phyloP scores from a whole-genome alignment of 2,329 filamentous ascomycete genomes.

The Fusarium floridanum region DNA sequence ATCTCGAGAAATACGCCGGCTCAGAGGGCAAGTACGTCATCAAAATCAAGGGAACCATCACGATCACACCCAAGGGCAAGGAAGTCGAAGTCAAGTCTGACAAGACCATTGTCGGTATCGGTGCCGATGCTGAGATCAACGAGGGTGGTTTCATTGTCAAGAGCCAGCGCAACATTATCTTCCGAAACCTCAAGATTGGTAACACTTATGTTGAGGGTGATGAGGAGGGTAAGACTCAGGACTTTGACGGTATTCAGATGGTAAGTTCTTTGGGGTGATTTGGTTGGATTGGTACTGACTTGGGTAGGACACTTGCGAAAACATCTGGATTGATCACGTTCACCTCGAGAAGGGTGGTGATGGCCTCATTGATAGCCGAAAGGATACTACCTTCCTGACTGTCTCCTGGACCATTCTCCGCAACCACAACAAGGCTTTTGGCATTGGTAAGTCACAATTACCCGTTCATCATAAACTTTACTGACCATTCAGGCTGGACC shows the following conservation, averaged over 20 bases:
- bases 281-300: background rate
- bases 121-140: constrained; percentile 39
- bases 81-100: constrained; percentile 40
- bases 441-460: constrained; percentile 37
- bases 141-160: constrained; percentile 40
- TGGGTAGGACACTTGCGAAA: constrained; percentile 30
- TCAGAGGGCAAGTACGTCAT: constrained; percentile 41
- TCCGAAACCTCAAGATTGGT: constrained; percentile 43
- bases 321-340: constrained; percentile 47
- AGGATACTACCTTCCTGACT: constrained; percentile 44
- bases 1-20: constrained; percentile 41
- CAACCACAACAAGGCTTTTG: constrained; percentile 45
- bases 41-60: constrained; percentile 42
- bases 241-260: constrained; percentile 44
- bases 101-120: constrained; percentile 46
- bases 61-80: constrained; percentile 37
- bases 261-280: background rate
- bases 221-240: constrained; percentile 42
- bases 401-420: constrained; percentile 44
- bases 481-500: constrained; percentile 38
- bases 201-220: constrained; percentile 34
- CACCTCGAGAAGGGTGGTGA: constrained; percentile 42
- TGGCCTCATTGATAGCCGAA: constrained; percentile 43
- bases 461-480: too few relatives aligned
- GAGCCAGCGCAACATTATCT: constrained; percentile 40